phyloP scores from a whole-genome alignment of 495 filamentous ascomycete genomes.

The Ramalina intermedia region DNA sequence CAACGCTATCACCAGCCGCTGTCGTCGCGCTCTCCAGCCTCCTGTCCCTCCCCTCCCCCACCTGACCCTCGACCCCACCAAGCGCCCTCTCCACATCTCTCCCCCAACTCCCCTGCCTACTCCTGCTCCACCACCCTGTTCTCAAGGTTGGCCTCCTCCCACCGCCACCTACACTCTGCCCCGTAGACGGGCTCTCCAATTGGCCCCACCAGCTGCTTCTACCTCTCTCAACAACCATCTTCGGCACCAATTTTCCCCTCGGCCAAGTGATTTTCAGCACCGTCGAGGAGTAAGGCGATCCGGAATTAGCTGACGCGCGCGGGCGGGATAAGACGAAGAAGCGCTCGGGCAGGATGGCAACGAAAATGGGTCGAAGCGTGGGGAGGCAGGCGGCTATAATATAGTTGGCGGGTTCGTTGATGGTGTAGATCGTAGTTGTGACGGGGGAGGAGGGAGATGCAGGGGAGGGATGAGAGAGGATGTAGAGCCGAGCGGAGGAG shows the following conservation, averaged over 20 bases:
- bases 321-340: conserved; percentile 4
- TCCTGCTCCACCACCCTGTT: no score
- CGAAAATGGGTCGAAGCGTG: conserved; percentile 26
- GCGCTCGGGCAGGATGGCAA: not conserved
- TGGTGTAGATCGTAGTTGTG: conserved; percentile 25
- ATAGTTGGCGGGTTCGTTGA: conserved; percentile 29
- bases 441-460: conserved; percentile 12
- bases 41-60: no score
- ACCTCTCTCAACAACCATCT: not conserved
- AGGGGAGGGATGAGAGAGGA: conserved; percentile 14
- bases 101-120: no score
- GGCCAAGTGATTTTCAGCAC: not conserved
- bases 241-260: not conserved
- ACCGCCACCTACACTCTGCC: no score
- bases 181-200: no score
- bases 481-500: conserved; percentile 20
- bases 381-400: conserved; percentile 34
- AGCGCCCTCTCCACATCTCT: no score
- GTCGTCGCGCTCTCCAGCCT: no score
- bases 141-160: no score
- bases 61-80: no score
- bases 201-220: no score
- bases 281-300: not conserved
- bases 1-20: no score
- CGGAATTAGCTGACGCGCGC: not conserved